Percentiles rank a stretch among this genome's conserved stretches.
These are phyloP conservation scores for Ganoderma lucidum DNA, from an alignment of 1,284 basidiomycete species.

Conservation along the genomic window DNA sequence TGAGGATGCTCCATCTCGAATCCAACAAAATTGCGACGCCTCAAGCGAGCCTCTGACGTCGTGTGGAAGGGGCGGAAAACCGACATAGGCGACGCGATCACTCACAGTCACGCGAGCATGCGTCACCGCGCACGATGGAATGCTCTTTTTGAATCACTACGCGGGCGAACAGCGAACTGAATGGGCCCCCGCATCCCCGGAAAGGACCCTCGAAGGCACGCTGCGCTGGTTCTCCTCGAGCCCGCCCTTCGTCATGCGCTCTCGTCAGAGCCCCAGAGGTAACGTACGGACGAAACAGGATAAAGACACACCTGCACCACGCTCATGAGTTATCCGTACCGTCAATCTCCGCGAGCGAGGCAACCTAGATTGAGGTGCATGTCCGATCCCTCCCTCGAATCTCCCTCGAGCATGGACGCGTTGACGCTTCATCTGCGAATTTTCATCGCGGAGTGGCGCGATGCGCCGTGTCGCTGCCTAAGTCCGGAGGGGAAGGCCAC, in stretches of 20 bases:
- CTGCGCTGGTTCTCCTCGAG: constrained; percentile 11
- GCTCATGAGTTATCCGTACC: not conserved
- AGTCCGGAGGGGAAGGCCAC: not conserved
- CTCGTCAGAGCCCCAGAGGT: not conserved
- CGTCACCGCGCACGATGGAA: constrained; percentile 9
- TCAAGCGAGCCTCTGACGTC: not conserved
- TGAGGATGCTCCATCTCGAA: not conserved
- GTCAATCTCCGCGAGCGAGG: constrained; percentile 14
- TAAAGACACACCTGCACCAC: not conserved
- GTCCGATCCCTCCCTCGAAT: constrained; percentile 8
- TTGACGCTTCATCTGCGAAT: not conserved
- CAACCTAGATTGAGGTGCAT: constrained; percentile 17
- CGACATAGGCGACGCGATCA: not conserved
- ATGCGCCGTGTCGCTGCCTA: constrained; percentile 1
- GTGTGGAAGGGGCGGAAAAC: not conserved
- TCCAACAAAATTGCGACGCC: not conserved
- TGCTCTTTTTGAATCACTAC: not conserved
- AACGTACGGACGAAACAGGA: constrained; percentile 1
- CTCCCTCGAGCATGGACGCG: not conserved
- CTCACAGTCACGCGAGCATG: constrained; percentile 11
- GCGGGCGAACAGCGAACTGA: constrained; percentile 14
- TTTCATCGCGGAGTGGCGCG: constrained; percentile 1
- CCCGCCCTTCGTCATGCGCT: constrained; percentile 2
- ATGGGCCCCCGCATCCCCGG: constrained; percentile 12
- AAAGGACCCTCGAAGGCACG: constrained; percentile 12